Conservation (phyloP, 305 asterid genomes). For the Fraxinus albicans region DNA sequence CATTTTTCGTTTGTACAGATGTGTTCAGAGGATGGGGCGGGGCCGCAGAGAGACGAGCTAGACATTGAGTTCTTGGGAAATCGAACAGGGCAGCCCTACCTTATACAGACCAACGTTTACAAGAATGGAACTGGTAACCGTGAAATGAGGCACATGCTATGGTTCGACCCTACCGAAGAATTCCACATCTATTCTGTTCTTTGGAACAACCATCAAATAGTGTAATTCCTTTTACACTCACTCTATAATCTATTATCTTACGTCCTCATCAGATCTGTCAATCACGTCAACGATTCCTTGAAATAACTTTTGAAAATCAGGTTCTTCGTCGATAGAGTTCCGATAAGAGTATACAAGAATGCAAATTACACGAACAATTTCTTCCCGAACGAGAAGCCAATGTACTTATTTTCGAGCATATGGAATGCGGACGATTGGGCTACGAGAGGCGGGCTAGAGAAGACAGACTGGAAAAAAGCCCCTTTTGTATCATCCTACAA, state of each 20-base stretch:
- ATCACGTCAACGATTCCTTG: background rate
- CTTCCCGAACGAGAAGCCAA: slow-evolving; percentile 81
- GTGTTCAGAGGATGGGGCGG: slow-evolving; percentile 75
- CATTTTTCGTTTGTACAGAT: slow-evolving; percentile 37
- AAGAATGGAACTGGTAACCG: slow-evolving; percentile 84
- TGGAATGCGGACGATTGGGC: slow-evolving; percentile 99
- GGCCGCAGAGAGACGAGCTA: slow-evolving; percentile 79
- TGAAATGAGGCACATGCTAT: slow-evolving; percentile 76
- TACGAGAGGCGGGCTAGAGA: slow-evolving; percentile 84
- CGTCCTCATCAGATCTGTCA: background rate
- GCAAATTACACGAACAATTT: slow-evolving; percentile 78
- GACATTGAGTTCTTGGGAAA: slow-evolving; percentile 93
- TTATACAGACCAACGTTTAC: slow-evolving; percentile 79
- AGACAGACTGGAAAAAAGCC: slow-evolving; percentile 79
- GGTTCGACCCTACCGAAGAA: slow-evolving; percentile 91
- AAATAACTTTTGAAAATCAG: slow-evolving; percentile 27
- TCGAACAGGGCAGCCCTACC: slow-evolving; percentile 76
- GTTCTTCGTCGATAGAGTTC: slow-evolving; percentile 67
- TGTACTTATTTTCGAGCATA: slow-evolving; percentile 87
- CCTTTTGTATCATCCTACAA: slow-evolving; percentile 89
- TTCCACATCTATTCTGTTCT: slow-evolving; percentile 73
- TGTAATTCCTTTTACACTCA: slow-evolving; percentile 40
- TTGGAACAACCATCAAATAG: slow-evolving; percentile 72
- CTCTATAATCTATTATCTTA: background rate
- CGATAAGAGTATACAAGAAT: slow-evolving; percentile 75